Percentiles rank a stretch among this genome's conserved stretches.
phyloP scores from a whole-genome alignment of 2,329 filamentous ascomycete species.

The Graphiopsis chlorocephala region DNA sequence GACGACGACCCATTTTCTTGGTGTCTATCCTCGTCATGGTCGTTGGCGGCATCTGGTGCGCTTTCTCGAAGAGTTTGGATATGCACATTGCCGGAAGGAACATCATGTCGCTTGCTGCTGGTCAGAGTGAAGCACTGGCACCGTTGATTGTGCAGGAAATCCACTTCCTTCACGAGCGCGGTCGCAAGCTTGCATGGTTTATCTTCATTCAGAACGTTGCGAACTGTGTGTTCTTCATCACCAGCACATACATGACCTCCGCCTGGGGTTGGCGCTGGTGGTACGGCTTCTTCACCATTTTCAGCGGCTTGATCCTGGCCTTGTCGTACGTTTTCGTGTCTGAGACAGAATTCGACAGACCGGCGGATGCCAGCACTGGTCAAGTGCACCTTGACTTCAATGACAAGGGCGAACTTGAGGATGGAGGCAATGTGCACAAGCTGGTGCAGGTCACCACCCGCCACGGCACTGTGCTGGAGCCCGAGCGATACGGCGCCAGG shows the following conservation, averaged over 20 bases:
- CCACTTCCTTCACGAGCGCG: conserved; percentile 22
- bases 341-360: conserved; percentile 41
- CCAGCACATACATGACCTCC: conserved; percentile 10
- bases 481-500: conserved; percentile 7
- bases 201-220: conserved; percentile 8
- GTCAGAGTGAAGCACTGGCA: conserved; percentile 22
- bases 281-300: conserved; percentile 12
- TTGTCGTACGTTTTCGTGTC: conserved; percentile 38
- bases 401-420: conserved; percentile 4
- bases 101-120: conserved; percentile 28
- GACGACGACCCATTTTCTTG: conserved; percentile 33
- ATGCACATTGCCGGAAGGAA: conserved; percentile 29
- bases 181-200: conserved; percentile 18
- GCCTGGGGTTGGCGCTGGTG: conserved; percentile 14
- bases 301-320: conserved; percentile 29
- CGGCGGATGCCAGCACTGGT: conserved; percentile 10
- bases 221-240: conserved; percentile 11
- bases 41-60: conserved; percentile 26
- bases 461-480: conserved; percentile 6
- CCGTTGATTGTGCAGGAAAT: conserved; percentile 23
- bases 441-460: conserved; percentile 10
- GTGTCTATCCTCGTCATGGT: conserved; percentile 28
- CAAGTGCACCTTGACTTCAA: conserved; percentile 13
- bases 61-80: conserved; percentile 17
- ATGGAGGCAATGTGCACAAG: conserved; percentile 8